A percentile compares a stretch with the other conserved stretches of the same genome.
phyloP scores from a whole-genome alignment of 75 land plant species.

The Cunninghamia lanceolata region DNA sequence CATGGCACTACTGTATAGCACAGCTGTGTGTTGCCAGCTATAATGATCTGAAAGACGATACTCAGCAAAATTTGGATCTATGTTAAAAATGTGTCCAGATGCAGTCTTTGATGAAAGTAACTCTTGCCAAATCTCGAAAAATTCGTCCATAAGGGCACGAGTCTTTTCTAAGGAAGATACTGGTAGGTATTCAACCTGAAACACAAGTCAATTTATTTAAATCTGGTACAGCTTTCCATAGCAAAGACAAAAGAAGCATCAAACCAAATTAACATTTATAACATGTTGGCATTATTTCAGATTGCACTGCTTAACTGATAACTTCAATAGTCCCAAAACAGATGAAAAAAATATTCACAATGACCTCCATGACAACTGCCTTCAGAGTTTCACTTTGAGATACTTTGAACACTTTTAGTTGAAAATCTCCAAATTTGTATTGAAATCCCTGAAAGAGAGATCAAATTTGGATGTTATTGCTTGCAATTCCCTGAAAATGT shows the following conservation, averaged over 20 bases:
- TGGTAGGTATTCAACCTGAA: constrained; percentile 91
- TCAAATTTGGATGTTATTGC: background rate
- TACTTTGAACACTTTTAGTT: constrained; percentile 79
- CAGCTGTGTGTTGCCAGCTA: constrained; percentile 86
- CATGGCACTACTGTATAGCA: constrained; percentile 77
- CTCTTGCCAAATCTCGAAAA: constrained; percentile 83
- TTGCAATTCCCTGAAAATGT: background rate
- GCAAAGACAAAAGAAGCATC: background rate
- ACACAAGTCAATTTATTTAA: constrained; percentile 6
- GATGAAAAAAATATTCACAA: background rate
- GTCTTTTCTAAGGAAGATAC: constrained; percentile 84
- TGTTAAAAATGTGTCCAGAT: constrained; percentile 64
- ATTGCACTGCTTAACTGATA: background rate
- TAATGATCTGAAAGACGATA: constrained; percentile 76
- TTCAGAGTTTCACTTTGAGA: constrained; percentile 61
- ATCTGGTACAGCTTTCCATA: background rate
- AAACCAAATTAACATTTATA: background rate
- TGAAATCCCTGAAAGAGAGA: constrained; percentile 62
- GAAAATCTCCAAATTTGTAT: constrained; percentile 83
- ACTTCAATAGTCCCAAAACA: background rate
- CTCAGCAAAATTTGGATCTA: constrained; percentile 69
- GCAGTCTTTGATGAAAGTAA: constrained; percentile 51
- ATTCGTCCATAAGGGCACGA: constrained; percentile 69
- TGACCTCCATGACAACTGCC: constrained; percentile 92
- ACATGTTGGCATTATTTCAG: background rate